Conservation (phyloP, 164 flowering plant species). For the Nymphaea colorata region DNA sequence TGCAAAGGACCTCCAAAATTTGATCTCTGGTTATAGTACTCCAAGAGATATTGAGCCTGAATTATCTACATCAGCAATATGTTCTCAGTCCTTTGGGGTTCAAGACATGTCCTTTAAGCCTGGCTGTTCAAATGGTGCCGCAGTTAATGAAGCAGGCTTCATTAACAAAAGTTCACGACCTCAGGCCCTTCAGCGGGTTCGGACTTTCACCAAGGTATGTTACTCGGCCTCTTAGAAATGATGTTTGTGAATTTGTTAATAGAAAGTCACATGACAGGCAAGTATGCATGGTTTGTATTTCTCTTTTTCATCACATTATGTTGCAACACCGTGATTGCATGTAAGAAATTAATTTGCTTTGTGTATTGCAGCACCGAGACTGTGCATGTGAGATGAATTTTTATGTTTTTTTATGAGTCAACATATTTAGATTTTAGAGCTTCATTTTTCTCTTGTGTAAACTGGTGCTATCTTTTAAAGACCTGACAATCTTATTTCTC, state of each 20-base stretch:
- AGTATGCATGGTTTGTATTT: too few species aligned
- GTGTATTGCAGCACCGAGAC: background rate
- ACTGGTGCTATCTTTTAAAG: too few species aligned
- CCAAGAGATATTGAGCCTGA: slow-evolving; percentile 79
- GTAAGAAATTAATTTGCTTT: background rate
- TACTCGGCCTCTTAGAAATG: background rate
- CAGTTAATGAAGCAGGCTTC: slow-evolving; percentile 48
- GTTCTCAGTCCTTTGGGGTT: slow-evolving; percentile 82
- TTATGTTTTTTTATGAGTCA: too few species aligned
- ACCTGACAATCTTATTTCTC: background rate
- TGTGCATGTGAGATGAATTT: background rate
- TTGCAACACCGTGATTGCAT: too few species aligned
- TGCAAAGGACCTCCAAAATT: slow-evolving; percentile 79
- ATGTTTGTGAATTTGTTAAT: background rate
- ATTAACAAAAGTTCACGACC: slow-evolving; percentile 51
- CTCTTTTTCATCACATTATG: too few species aligned
- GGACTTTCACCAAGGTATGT: slow-evolving; percentile 85
- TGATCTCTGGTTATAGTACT: slow-evolving; percentile 54
- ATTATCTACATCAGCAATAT: slow-evolving; percentile 68
- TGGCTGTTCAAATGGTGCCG: slow-evolving; percentile 58
- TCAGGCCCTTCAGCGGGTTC: slow-evolving; percentile 63
- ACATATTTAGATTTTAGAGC: too few species aligned
- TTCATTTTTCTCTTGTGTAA: too few species aligned
- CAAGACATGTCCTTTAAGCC: slow-evolving; percentile 68
- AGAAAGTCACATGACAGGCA: background rate